Percentiles rank a stretch among this genome's conserved stretches.
These are phyloP conservation scores for Russula dissimulans DNA, from an alignment of 768 basidiomycete species.

Conservation along the genomic window DNA sequence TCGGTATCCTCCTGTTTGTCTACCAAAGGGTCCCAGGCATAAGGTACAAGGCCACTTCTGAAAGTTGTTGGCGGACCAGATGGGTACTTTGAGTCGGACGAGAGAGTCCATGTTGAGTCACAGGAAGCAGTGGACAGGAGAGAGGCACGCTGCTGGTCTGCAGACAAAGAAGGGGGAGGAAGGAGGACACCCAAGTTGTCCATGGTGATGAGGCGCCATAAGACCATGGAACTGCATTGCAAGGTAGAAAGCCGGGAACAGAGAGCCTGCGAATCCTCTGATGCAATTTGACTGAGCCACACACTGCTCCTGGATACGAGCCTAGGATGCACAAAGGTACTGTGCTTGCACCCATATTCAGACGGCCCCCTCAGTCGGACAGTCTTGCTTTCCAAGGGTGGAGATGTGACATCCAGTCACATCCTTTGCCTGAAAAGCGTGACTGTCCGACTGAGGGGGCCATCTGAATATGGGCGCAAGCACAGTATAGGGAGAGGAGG, in stretches of 20 bases:
- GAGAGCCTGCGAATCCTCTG: slow-evolving; percentile 38
- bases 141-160: slow-evolving; percentile 30
- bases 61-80: slow-evolving; percentile 24
- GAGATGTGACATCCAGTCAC: no score
- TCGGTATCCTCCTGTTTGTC: slow-evolving; percentile 50
- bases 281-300: slow-evolving; percentile 35
- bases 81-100: slow-evolving; percentile 61
- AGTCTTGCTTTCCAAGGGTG: no score
- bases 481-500: no score
- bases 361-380: no score
- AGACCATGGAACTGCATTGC: slow-evolving; percentile 51
- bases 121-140: slow-evolving; percentile 39
- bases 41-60: slow-evolving; percentile 44
- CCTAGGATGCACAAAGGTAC: slow-evolving; percentile 31
- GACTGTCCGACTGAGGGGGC: no score
- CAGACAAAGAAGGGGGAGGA: slow-evolving; percentile 25
- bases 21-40: slow-evolving; percentile 56
- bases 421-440: no score
- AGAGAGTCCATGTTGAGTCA: slow-evolving; percentile 41
- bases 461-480: no score
- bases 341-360: no score
- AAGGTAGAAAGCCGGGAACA: slow-evolving; percentile 24
- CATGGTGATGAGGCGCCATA: slow-evolving; percentile 48
- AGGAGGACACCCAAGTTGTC: slow-evolving; percentile 26
- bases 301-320: slow-evolving; percentile 34